Evolutionary conservation across 345 rosid species (phyloP).

Genomic region (Nasturtium officinale): DNA sequence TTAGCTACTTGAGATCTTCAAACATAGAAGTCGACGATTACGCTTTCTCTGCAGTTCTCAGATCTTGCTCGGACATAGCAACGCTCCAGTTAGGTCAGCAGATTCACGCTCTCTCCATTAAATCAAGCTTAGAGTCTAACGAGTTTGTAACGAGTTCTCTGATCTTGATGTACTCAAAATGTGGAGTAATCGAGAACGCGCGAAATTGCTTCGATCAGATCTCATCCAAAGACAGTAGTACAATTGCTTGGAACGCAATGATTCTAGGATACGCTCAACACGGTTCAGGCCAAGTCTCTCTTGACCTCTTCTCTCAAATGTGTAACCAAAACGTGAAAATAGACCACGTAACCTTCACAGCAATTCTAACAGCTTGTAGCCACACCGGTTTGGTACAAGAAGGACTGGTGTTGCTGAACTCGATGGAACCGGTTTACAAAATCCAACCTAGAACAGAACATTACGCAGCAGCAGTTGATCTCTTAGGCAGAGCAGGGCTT

Average conservation of each 20-base stretch:
- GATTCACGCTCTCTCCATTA: conserved; percentile 58
- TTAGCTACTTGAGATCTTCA: conserved; percentile 53
- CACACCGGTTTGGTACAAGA: conserved; percentile 66
- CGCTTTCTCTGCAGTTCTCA: conserved; percentile 71
- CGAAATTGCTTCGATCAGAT: conserved; percentile 55
- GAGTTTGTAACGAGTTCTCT: conserved; percentile 75
- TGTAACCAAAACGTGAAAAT: conserved; percentile 52
- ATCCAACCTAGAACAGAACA: conserved; percentile 74
- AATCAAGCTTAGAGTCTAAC: conserved; percentile 59
- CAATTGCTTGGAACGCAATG: conserved; percentile 74
- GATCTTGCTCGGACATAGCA: conserved; percentile 79
- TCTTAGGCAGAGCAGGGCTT: conserved; percentile 69
- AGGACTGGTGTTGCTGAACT: conserved; percentile 56
- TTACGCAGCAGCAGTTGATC: conserved; percentile 78
- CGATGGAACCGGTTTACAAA: conserved; percentile 60
- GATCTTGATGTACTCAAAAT: conserved; percentile 78
- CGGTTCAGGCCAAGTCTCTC: conserved; percentile 58
- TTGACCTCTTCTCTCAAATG: conserved; percentile 66
- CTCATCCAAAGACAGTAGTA: conserved; percentile 49
- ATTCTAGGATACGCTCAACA: conserved; percentile 82
- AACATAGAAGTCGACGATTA: conserved; percentile 61
- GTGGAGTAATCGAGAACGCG: conserved; percentile 69
- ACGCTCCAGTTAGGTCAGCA: conserved; percentile 70
- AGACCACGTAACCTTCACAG: conserved; percentile 77
- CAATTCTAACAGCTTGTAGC: conserved; percentile 77